A percentile compares a stretch with the other conserved stretches of the same genome.
Evolutionary conservation across 2,329 filamentous ascomycete genomes (phyloP).

Genomic region (Trichoderma brevicompactum): DNA sequence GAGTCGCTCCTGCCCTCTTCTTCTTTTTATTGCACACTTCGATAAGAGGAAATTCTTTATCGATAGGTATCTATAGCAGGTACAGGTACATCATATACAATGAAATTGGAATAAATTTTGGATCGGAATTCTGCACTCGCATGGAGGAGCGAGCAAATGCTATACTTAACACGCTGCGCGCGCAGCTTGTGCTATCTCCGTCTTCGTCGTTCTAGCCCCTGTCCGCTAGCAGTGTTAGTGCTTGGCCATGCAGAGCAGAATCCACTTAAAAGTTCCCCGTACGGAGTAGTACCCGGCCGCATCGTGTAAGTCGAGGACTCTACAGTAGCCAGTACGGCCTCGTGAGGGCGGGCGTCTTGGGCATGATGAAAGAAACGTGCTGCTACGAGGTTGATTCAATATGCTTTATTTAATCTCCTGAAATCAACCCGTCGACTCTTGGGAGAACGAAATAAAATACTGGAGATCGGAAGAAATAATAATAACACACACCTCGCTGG

Average conservation of each 20-base stretch:
- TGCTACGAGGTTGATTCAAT: background rate
- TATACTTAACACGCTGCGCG: background rate
- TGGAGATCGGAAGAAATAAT: background rate
- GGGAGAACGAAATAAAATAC: background rate
- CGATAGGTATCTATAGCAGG: no score
- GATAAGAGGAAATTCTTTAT: no score
- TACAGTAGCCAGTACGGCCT: no score
- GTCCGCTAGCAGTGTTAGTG: constrained; percentile 15
- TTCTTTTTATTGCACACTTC: no score
- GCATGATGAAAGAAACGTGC: background rate
- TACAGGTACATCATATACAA: no score
- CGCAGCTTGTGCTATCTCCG: background rate
- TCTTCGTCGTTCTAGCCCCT: constrained; percentile 16
- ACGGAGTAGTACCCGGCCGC: background rate
- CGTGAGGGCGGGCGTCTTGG: no score
- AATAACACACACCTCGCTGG: background rate
- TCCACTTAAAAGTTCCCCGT: constrained; percentile 1
- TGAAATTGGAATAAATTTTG: no score
- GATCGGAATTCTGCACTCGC: no score
- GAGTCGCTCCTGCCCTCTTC: no score
- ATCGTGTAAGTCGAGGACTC: background rate
- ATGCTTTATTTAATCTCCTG: no score
- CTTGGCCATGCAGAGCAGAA: background rate
- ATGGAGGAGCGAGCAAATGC: no score
- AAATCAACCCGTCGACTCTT: background rate